Evolutionary conservation across 176 grass and related monocot species (phyloP), one percentile per base, ranked within the genome.

Genomic region (Metroxylon sagu): DNA sequence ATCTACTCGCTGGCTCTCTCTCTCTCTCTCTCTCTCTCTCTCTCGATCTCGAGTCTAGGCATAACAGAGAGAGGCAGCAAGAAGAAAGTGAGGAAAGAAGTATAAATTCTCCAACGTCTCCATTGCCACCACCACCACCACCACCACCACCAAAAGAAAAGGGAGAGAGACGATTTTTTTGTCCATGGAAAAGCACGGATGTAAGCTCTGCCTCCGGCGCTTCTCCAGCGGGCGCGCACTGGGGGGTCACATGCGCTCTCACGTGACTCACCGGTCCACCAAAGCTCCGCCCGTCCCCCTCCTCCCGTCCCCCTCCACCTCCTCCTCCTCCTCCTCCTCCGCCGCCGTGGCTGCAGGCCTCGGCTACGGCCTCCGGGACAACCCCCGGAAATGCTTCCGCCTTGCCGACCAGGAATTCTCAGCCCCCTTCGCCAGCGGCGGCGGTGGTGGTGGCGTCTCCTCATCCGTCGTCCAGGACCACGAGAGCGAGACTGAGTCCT

Each of bases 161-260:
- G 1, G 35, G 35, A 6, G 7, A 31, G 7, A 3, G 12, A 12
- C 8, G 3, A 2, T 43, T 10, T 10, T 12, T 43, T 43, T 39
- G 2, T 43, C 19, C 62, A 65, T 65, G 62, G 62, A 52, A 14
- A 52, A 21, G 19, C 62, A 51, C 18, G 28, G 48, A 52, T 65
- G 62, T 23, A 50, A 26, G 23, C 35, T 65, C 43, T 65, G 62
- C 49, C 26, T 25, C 48, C 62, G 62, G 4, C 62, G 62, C 18
- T 65, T 65, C 48, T 52, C 62, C 16, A 65, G 51, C 52, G 62
- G 62, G 15, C 62, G 48, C 49, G 62, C 62, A 5, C 62, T 65
- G 14, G 62, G 62, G 14, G 62, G 62, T 16, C 62, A 65, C 62
- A 65, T 65, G 62, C 62, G 62, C 62, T 65, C 62, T 16, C 62